These are phyloP conservation scores for Citrus inodora DNA, from an alignment of 345 rosid genomes.

Conservation along the genomic window DNA sequence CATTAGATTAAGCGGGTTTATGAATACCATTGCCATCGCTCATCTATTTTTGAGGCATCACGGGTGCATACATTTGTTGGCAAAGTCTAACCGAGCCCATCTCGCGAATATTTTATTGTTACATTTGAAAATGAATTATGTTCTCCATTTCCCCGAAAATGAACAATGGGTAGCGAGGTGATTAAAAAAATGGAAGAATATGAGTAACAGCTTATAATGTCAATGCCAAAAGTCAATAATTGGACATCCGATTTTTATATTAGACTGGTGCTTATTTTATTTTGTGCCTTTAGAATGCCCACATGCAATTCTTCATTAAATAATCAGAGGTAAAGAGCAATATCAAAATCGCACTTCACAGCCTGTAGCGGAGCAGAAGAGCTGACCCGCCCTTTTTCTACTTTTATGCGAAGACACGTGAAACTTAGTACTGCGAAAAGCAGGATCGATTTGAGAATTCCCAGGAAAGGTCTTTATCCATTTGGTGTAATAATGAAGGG, in stretches of 20 bases:
- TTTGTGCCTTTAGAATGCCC: neutral
- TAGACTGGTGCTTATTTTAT: neutral
- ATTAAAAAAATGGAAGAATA: neutral
- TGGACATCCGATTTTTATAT: neutral
- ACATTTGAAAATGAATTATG: neutral
- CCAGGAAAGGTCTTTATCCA: neutral
- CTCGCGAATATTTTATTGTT: neutral
- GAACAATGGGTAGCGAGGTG: too few relatives aligned
- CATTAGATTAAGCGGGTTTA: too few relatives aligned
- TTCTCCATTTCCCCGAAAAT: too few relatives aligned
- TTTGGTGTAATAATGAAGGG: neutral
- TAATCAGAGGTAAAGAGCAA: neutral
- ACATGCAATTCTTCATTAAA: conserved; percentile 1
- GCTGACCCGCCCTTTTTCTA: neutral
- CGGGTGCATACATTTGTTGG: too few relatives aligned
- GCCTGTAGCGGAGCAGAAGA: conserved; percentile 11
- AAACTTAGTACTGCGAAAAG: neutral
- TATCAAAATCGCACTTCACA: conserved; percentile 13
- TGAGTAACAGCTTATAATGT: neutral
- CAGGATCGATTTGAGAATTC: neutral
- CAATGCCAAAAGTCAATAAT: neutral
- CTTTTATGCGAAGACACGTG: neutral
- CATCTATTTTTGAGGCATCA: too few relatives aligned
- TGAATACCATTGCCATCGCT: accelerated
- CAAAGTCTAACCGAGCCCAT: neutral